Percentiles rank a stretch among this genome's conserved stretches.
Conservation (phyloP, 202 grass and related monocot species). For the Bolboschoenoplectus hybrid region DNA sequence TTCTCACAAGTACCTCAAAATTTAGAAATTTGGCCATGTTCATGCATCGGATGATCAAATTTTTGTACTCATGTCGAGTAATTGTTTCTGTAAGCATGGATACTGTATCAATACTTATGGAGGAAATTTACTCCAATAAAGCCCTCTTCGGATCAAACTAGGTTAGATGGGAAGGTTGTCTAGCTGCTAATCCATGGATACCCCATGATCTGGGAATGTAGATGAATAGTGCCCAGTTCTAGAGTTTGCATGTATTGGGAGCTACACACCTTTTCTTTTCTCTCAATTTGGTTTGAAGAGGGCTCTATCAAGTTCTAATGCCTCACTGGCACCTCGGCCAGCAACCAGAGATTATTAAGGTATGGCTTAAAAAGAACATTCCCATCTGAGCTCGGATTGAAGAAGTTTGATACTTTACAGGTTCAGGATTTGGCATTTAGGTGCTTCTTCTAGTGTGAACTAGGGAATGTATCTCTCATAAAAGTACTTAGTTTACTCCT, state of each 20-base stretch:
- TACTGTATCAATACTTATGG: not conserved
- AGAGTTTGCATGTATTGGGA: not conserved
- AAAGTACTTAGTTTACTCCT: not conserved
- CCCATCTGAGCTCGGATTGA: not conserved
- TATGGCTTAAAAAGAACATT: not conserved
- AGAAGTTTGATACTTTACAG: not conserved
- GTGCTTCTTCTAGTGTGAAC: not conserved
- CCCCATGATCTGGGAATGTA: not conserved
- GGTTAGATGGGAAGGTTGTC: not conserved
- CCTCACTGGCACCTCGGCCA: not conserved
- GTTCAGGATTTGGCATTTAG: not conserved
- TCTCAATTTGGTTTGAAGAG: not conserved
- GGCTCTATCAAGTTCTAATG: not conserved
- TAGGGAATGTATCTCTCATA: not conserved
- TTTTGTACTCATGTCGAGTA: not conserved
- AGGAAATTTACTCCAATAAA: not conserved
- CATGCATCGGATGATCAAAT: not conserved
- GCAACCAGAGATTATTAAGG: not conserved
- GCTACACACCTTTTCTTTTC: not conserved
- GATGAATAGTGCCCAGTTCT: not conserved
- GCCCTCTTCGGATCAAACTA: not conserved
- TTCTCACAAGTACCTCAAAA: not conserved
- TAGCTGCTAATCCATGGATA: not conserved
- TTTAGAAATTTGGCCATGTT: not conserved
- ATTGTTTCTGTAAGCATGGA: not conserved